A percentile compares a stretch with the other conserved stretches of the same genome.
phyloP scores from a whole-genome alignment of 331 rosid species.

The Prunus yedoensis region DNA sequence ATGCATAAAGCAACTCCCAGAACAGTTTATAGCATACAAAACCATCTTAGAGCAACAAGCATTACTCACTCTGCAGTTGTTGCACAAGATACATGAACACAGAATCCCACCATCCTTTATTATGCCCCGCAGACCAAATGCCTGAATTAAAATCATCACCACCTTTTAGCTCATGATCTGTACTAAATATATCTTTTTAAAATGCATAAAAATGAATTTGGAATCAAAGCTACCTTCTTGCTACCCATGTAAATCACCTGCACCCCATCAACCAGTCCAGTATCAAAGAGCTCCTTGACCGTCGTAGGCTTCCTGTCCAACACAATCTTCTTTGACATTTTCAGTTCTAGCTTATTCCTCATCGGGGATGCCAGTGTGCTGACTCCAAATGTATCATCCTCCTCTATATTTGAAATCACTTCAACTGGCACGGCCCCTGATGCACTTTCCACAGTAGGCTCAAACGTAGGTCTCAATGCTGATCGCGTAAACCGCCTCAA shows the following conservation, averaged over 20 bases:
- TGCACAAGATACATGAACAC: slow-evolving; percentile 76
- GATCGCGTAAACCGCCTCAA: slow-evolving; percentile 46
- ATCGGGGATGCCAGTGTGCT: slow-evolving; percentile 23
- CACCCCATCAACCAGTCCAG: slow-evolving; percentile 81
- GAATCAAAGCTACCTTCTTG: slow-evolving; percentile 55
- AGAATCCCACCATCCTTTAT: slow-evolving; percentile 82
- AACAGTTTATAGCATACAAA: slow-evolving; percentile 4
- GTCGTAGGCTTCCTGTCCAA: slow-evolving; percentile 65
- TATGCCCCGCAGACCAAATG: slow-evolving; percentile 75
- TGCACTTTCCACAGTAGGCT: slow-evolving; percentile 19
- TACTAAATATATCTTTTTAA: not conserved
- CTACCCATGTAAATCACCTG: slow-evolving; percentile 81
- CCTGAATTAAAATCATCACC: slow-evolving; percentile 42
- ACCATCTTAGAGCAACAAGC: slow-evolving; percentile 9
- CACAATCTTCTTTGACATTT: slow-evolving; percentile 73
- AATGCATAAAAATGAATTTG: slow-evolving; percentile 8
- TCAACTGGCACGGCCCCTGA: slow-evolving; percentile 29
- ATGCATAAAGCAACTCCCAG: slow-evolving; percentile 12
- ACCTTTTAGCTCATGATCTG: slow-evolving; percentile 16
- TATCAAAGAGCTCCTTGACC: slow-evolving; percentile 74
- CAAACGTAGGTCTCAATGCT: slow-evolving; percentile 32
- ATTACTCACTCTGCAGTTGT: slow-evolving; percentile 72
- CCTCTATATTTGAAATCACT: slow-evolving; percentile 32
- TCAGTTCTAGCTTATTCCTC: slow-evolving; percentile 56
- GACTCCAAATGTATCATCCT: slow-evolving; percentile 27